These are phyloP conservation scores for Podila epicladia DNA, from an alignment of 192 early-diverging fungal genomes.

Conservation along the genomic window DNA sequence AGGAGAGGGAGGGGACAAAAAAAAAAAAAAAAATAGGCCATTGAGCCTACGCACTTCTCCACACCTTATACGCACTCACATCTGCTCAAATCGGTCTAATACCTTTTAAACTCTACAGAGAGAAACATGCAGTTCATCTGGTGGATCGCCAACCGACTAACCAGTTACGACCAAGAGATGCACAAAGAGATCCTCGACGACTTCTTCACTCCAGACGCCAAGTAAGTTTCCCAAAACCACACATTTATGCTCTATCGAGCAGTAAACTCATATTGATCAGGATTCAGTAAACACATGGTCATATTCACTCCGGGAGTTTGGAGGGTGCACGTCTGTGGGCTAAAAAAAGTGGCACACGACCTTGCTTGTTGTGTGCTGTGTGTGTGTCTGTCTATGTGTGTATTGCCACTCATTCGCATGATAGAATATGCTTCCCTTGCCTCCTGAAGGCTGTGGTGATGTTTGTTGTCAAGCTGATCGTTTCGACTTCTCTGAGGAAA, in stretches of 20 bases:
- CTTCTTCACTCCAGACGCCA: constrained; percentile 61
- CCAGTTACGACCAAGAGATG: constrained; percentile 57
- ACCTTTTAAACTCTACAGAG: constrained; percentile 3
- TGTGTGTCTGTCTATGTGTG: background rate
- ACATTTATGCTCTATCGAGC: too few relatives aligned
- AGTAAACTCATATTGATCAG: too few relatives aligned
- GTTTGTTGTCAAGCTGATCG: background rate
- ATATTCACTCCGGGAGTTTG: too few relatives aligned
- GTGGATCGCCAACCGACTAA: constrained; percentile 57
- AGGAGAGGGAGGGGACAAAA: background rate
- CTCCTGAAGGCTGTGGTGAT: background rate
- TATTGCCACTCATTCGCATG: too few relatives aligned
- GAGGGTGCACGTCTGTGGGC: too few relatives aligned
- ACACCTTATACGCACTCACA: background rate
- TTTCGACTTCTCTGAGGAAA: background rate
- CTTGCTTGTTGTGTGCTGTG: background rate
- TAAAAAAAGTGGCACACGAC: too few relatives aligned
- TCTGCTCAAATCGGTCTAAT: too few relatives aligned
- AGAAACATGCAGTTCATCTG: constrained; percentile 49
- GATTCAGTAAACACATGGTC: too few relatives aligned
- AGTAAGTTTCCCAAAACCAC: constrained; percentile 14
- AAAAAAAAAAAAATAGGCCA: too few relatives aligned
- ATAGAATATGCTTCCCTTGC: background rate
- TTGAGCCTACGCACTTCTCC: background rate
- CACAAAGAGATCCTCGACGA: constrained; percentile 62